Conservation (phyloP, 2,329 filamentous ascomycete genomes). For the Tothia fuscella region DNA sequence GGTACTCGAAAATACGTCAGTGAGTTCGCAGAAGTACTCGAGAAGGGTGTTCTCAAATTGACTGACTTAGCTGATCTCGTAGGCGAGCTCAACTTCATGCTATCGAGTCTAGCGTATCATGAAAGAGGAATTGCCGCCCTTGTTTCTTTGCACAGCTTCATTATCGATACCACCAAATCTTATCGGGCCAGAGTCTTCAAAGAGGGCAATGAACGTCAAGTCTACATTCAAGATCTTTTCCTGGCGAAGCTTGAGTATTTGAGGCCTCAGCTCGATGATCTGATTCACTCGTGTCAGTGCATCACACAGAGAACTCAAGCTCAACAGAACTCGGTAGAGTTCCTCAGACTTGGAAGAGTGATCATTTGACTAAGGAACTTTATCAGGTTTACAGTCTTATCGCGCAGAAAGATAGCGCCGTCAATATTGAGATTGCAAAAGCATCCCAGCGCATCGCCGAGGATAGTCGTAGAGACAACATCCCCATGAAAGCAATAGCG, state of each 20-base stretch:
- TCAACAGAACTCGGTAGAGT: background rate
- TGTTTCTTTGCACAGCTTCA: too few species aligned
- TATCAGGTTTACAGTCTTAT: constrained; percentile 13
- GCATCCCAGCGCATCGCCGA: constrained; percentile 11
- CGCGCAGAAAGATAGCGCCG: constrained; percentile 14
- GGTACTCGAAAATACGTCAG: too few species aligned
- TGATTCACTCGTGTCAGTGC: background rate
- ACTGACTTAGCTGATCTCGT: too few species aligned
- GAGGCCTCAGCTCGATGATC: background rate
- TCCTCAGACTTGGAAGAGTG: background rate
- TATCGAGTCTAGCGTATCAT: too few species aligned
- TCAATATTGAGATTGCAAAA: constrained; percentile 12
- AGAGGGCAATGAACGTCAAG: too few species aligned
- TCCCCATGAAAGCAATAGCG: constrained; percentile 9
- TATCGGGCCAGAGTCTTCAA: too few species aligned
- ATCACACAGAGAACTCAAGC: background rate
- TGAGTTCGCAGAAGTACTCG: too few species aligned
- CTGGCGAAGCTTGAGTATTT: background rate
- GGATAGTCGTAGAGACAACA: constrained; percentile 9
- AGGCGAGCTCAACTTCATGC: too few species aligned
- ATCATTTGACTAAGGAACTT: background rate
- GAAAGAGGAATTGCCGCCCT: too few species aligned
- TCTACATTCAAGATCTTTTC: too few species aligned
- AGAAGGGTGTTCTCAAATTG: too few species aligned
- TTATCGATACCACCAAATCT: too few species aligned